Evolutionary conservation across 768 basidiomycete genomes (phyloP).

Genomic region (Tephrocybe sp.): DNA sequence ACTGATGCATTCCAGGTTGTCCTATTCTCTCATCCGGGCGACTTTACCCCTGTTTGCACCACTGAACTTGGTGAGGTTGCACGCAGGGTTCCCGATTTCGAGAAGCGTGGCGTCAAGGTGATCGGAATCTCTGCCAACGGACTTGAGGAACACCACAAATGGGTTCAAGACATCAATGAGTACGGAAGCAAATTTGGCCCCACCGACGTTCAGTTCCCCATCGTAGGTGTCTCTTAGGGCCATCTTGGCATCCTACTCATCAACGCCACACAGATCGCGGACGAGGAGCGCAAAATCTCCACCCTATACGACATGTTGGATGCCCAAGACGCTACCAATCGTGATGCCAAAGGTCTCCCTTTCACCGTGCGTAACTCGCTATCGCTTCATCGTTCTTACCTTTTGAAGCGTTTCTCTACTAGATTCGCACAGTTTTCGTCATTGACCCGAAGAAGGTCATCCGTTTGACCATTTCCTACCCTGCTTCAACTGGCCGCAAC

Average conservation of each 20-base stretch:
- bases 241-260: not conserved
- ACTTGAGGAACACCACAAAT: constrained; percentile 79
- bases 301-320: constrained; percentile 96
- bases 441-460: constrained; percentile 97
- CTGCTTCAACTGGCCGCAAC: constrained; percentile 94
- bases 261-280: constrained; percentile 72
- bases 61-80: constrained; percentile 98
- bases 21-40: constrained; percentile 94
- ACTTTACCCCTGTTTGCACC: constrained; percentile 93
- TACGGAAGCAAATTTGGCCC: constrained; percentile 70
- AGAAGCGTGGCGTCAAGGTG: constrained; percentile 86
- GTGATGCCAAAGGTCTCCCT: constrained; percentile 83
- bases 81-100: constrained; percentile 82
- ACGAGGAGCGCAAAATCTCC: constrained; percentile 82
- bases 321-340: constrained; percentile 90
- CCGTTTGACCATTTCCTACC: constrained; percentile 87
- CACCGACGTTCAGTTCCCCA: constrained; percentile 87
- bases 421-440: constrained; percentile 96
- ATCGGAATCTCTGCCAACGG: constrained; percentile 93
- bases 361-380: constrained; percentile 65
- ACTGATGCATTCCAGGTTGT: constrained; percentile 50
- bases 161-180: constrained; percentile 88
- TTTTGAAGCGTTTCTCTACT: not conserved
- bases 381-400: not conserved
- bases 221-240: constrained; percentile 51